These are phyloP conservation scores for Colletotrichum endophyticum DNA, from an alignment of 2,329 filamentous ascomycete genomes.

Conservation along the genomic window DNA sequence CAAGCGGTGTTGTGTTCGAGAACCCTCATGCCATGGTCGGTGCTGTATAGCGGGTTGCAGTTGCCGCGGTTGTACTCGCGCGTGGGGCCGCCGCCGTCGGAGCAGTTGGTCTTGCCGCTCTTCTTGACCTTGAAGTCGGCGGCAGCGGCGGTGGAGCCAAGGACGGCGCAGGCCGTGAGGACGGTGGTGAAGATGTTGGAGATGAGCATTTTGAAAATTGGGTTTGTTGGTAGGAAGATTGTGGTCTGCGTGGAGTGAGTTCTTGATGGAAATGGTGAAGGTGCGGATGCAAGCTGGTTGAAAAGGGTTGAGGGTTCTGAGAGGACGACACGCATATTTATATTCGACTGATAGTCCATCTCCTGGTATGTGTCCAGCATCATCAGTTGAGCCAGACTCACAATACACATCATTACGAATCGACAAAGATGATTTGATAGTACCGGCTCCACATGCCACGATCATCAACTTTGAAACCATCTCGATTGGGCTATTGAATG, in stretches of 20 bases:
- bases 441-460: accelerated
- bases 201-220: background rate
- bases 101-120: background rate
- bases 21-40: background rate
- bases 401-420: background rate
- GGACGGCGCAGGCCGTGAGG: background rate
- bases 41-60: background rate
- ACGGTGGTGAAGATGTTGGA: background rate
- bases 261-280: background rate
- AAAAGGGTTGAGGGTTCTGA: accelerated
- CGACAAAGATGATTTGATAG: background rate
- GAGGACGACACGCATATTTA: background rate
- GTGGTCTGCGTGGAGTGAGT: accelerated
- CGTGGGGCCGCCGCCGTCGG: background rate
- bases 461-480: accelerated
- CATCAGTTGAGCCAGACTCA: background rate
- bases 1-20: background rate
- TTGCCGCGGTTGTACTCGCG: background rate
- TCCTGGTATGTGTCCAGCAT: accelerated
- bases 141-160: background rate
- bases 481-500: background rate
- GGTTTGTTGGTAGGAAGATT: accelerated
- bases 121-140: background rate
- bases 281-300: background rate
- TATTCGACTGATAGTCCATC: background rate